phyloP scores from a whole-genome alignment of 129 eudicot genomes.

The Flaveria robusta region DNA sequence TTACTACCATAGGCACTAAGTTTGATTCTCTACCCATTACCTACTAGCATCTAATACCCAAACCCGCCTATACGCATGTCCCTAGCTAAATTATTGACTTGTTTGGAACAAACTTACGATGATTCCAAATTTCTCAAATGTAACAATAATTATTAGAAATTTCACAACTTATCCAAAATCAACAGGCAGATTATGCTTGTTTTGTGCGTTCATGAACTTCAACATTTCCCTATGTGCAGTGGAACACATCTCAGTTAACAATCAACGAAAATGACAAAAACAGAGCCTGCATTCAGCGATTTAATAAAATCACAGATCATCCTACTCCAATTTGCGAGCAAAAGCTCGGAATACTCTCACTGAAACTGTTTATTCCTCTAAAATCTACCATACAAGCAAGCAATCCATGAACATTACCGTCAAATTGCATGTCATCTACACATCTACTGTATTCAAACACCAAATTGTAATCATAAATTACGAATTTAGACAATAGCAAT shows the following conservation, averaged over 20 bases:
- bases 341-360: slow-evolving; percentile 10
- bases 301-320: background rate
- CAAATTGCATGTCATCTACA: background rate
- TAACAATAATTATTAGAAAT: background rate
- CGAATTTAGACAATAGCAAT: background rate
- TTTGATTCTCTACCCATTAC: background rate
- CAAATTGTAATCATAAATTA: background rate
- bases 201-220: background rate
- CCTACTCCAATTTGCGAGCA: slow-evolving; percentile 2
- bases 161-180: background rate
- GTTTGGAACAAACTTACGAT: background rate
- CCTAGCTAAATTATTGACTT: background rate
- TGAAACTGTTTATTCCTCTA: background rate
- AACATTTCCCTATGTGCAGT: background rate
- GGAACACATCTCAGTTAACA: background rate
- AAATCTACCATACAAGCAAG: background rate
- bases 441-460: background rate
- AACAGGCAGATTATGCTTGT: background rate
- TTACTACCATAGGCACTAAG: background rate
- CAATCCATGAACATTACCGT: slow-evolving; percentile 15
- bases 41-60: background rate
- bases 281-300: too few species aligned
- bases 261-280: background rate
- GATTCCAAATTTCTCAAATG: background rate
- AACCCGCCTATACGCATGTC: background rate